These are phyloP conservation scores for Primulina eburnea DNA, from an alignment of 257 asterid genomes.

Conservation along the genomic window DNA sequence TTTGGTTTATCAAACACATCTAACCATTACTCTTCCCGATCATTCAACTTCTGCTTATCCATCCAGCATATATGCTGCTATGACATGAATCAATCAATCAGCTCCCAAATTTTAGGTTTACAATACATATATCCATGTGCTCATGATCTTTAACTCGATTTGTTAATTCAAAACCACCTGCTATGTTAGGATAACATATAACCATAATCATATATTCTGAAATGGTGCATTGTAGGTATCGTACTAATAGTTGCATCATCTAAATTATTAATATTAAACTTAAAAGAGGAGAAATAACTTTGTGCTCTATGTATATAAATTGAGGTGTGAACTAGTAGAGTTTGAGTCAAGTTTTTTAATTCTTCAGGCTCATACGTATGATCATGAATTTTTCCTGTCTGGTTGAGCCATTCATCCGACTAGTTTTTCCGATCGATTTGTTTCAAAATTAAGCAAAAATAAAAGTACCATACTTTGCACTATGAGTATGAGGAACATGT, in stretches of 20 bases:
- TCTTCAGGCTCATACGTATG: too few relatives aligned
- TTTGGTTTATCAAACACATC: conserved; percentile 2
- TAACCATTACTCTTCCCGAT: too few relatives aligned
- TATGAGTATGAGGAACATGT: too few relatives aligned
- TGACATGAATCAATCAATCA: neutral
- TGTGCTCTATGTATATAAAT: too few relatives aligned
- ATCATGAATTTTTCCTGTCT: too few relatives aligned
- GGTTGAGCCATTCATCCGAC: too few relatives aligned
- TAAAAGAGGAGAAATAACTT: too few relatives aligned
- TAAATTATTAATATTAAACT: neutral
- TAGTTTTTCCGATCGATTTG: too few relatives aligned
- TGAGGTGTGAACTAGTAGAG: too few relatives aligned
- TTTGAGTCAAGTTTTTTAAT: too few relatives aligned
- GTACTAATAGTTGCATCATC: neutral
- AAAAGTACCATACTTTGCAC: too few relatives aligned
- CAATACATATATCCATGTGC: neutral
- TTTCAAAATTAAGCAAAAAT: too few relatives aligned
- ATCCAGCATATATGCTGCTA: neutral
- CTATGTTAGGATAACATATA: neutral
- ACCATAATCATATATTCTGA: neutral
- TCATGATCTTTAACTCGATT: neutral
- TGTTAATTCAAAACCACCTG: neutral
- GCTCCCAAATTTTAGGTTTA: neutral
- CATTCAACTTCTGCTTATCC: neutral
- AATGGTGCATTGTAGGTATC: neutral